Evolutionary conservation across 306 rosid genomes (phyloP).

Genomic region (Cucurbita moschata): DNA sequence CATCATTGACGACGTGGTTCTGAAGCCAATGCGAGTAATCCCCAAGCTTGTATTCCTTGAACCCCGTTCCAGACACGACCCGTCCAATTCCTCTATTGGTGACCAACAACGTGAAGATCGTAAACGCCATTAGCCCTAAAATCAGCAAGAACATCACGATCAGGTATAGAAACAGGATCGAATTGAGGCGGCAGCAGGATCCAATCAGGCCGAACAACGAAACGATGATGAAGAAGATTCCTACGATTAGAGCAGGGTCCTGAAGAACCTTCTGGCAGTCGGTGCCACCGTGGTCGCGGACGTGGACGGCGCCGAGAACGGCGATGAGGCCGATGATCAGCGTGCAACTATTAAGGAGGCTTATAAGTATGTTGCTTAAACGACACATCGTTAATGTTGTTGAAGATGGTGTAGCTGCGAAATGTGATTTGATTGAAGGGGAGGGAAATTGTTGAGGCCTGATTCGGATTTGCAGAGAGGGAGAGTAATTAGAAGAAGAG

Average conservation of each 20-base stretch:
- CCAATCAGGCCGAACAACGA: slow-evolving; percentile 55
- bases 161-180: slow-evolving; percentile 37
- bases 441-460: background rate
- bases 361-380: slow-evolving; percentile 44
- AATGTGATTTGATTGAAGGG: background rate
- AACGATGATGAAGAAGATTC: slow-evolving; percentile 26
- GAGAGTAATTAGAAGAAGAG: background rate
- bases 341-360: slow-evolving; percentile 36
- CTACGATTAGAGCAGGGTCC: slow-evolving; percentile 38
- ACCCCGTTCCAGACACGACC: slow-evolving; percentile 34
- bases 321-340: slow-evolving; percentile 36
- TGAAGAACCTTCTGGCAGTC: slow-evolving; percentile 48
- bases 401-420: background rate
- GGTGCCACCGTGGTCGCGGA: slow-evolving; percentile 28
- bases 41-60: slow-evolving; percentile 30
- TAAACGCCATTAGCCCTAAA: slow-evolving; percentile 33
- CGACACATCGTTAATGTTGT: slow-evolving; percentile 22
- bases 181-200: slow-evolving; percentile 33
- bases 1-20: slow-evolving; percentile 32
- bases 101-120: slow-evolving; percentile 40
- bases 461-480: background rate
- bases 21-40: slow-evolving; percentile 80
- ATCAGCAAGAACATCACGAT: slow-evolving; percentile 35
- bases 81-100: slow-evolving; percentile 43
- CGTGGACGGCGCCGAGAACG: slow-evolving; percentile 19